Percentiles rank a stretch among this genome's conserved stretches.
Evolutionary conservation across 2,329 filamentous ascomycete genomes (phyloP).

Genomic region (Colletotrichum tropicale): DNA sequence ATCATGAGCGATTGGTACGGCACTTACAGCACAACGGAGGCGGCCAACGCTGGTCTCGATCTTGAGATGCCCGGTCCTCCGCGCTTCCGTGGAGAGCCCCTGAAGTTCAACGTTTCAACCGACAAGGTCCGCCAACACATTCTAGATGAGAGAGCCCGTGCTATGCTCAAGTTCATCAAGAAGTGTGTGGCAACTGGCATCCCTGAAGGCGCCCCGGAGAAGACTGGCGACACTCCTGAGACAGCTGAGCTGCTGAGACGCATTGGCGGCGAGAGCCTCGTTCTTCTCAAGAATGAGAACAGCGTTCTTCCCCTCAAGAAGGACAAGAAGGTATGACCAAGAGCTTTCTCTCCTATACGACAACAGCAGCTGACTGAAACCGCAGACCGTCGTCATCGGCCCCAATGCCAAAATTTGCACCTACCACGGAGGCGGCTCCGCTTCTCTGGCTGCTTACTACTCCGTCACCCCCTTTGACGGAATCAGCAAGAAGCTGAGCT

Average conservation of each 20-base stretch:
- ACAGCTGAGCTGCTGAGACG: conserved; percentile 67
- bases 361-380: not conserved
- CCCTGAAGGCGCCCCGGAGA: conserved; percentile 58
- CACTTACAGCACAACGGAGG: conserved; percentile 58
- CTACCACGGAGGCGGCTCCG: conserved; percentile 70
- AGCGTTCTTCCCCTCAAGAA: conserved; percentile 67
- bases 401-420: conserved; percentile 62
- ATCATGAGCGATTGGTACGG: conserved; percentile 67
- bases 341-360: not conserved
- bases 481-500: conserved; percentile 59
- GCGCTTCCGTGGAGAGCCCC: conserved; percentile 52
- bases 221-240: conserved; percentile 61
- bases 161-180: conserved; percentile 65
- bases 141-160: conserved; percentile 62
- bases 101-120: conserved; percentile 57
- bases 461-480: conserved; percentile 76
- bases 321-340: conserved; percentile 53
- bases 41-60: conserved; percentile 57
- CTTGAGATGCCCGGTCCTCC: conserved; percentile 66
- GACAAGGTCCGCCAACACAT: conserved; percentile 61
- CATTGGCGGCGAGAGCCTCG: conserved; percentile 72
- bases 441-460: conserved; percentile 64
- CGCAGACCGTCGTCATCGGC: conserved; percentile 57
- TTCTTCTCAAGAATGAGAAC: conserved; percentile 75
- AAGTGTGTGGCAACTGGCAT: conserved; percentile 57